phyloP scores from a whole-genome alignment of 768 basidiomycete species.

The Tricholoma matsutake region DNA sequence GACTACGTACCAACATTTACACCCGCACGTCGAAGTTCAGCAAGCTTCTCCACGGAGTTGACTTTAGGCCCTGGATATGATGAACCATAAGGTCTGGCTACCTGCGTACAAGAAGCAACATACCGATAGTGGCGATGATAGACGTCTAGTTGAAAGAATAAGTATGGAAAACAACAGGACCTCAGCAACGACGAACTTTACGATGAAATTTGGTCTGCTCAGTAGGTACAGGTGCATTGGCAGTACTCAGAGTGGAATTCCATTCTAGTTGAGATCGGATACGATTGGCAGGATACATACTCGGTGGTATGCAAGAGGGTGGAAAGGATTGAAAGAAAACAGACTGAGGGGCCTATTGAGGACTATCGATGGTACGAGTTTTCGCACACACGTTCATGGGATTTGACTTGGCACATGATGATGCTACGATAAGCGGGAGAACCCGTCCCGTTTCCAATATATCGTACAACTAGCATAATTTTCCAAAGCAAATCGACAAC shows the following conservation, averaged over 20 bases:
- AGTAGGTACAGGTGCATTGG: constrained; percentile 65
- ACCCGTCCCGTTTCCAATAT: not conserved
- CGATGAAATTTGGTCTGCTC: constrained; percentile 83
- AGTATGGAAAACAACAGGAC: constrained; percentile 2
- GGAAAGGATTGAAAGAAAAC: not conserved
- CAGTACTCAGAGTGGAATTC: constrained; percentile 79
- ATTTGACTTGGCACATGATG: constrained; percentile 1
- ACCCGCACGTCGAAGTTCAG: constrained; percentile 82
- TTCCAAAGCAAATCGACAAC: constrained; percentile 40
- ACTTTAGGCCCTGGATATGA: constrained; percentile 78
- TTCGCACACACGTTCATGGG: not conserved
- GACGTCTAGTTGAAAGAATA: constrained; percentile 61
- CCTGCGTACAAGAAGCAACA: constrained; percentile 17
- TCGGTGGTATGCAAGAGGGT: constrained; percentile 10
- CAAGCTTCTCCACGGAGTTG: constrained; percentile 86
- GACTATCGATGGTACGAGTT: not conserved
- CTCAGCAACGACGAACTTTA: constrained; percentile 59
- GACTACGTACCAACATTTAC: constrained; percentile 90
- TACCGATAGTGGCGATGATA: constrained; percentile 98
- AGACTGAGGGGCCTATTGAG: not conserved
- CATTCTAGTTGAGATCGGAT: constrained; percentile 88
- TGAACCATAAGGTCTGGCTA: constrained; percentile 9
- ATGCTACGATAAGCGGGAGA: not conserved
- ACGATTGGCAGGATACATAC: constrained; percentile 52
- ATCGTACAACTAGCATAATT: constrained; percentile 5